phyloP scores from a whole-genome alignment of 768 basidiomycete genomes.

The Mycena alexandri region DNA sequence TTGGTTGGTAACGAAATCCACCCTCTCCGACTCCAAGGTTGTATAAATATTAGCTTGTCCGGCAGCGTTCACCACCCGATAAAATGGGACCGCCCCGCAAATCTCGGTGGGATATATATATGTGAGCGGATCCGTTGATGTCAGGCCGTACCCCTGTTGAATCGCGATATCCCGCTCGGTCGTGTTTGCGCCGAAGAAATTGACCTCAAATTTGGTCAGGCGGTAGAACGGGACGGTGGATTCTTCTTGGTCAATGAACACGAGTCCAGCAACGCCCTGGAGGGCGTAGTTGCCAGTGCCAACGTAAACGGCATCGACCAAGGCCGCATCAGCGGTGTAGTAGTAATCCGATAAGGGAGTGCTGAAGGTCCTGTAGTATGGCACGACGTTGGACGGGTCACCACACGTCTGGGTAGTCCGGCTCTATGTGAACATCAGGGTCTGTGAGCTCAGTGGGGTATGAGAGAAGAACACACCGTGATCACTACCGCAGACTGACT shows the following conservation, averaged over 20 bases:
- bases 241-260: slow-evolving; percentile 4
- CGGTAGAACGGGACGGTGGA: slow-evolving; percentile 39
- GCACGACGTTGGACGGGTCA: too few species aligned
- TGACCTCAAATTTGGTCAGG: slow-evolving; percentile 33
- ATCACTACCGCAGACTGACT: neutral
- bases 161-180: slow-evolving; percentile 31
- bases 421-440: neutral
- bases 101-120: slow-evolving; percentile 34
- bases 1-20: slow-evolving; percentile 12
- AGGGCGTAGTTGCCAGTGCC: neutral
- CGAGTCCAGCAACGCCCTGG: too few species aligned
- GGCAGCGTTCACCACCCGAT: slow-evolving; percentile 8
- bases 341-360: neutral
- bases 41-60: slow-evolving; percentile 23
- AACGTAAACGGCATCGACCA: neutral
- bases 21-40: slow-evolving; percentile 21
- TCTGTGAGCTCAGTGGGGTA: neutral
- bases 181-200: slow-evolving; percentile 37
- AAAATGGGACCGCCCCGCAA: slow-evolving; percentile 29
- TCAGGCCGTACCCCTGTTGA: too few species aligned
- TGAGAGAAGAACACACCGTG: neutral
- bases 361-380: neutral
- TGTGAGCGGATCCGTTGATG: slow-evolving; percentile 21
- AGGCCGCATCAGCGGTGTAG: neutral
- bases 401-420: neutral